phyloP scores from a whole-genome alignment of 2,329 filamentous ascomycete genomes.

The Alternaria sp. region DNA sequence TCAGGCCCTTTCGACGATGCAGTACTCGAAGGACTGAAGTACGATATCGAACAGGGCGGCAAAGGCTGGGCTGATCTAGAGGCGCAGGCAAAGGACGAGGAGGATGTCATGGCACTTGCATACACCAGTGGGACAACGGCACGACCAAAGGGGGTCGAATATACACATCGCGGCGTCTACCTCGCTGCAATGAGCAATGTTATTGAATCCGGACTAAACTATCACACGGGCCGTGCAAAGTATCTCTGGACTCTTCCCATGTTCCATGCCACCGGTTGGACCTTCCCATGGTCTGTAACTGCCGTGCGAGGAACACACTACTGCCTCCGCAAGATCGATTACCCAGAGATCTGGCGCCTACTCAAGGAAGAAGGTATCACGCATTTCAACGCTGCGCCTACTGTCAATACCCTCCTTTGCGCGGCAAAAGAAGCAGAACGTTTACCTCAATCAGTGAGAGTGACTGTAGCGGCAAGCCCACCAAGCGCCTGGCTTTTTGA shows the following conservation, averaged over 20 bases:
- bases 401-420: constrained; percentile 93
- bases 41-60: constrained; percentile 71
- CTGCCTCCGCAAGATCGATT: constrained; percentile 94
- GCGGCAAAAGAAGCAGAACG: constrained; percentile 76
- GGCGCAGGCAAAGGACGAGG: constrained; percentile 75
- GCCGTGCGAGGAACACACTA: constrained; percentile 94
- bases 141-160: constrained; percentile 90
- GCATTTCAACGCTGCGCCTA: constrained; percentile 95
- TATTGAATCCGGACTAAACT: constrained; percentile 86
- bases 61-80: constrained; percentile 82
- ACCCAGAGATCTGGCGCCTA: constrained; percentile 88
- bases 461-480: constrained; percentile 92
- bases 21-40: constrained; percentile 78
- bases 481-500: constrained; percentile 91
- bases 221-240: constrained; percentile 72
- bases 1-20: constrained; percentile 85
- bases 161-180: constrained; percentile 87
- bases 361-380: constrained; percentile 88
- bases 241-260: constrained; percentile 95
- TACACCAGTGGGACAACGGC: constrained; percentile 96
- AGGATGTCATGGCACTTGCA: constrained; percentile 83
- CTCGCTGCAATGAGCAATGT: constrained; percentile 86
- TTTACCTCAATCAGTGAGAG: constrained; percentile 75
- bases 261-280: constrained; percentile 79
- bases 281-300: constrained; percentile 92